Conservation (phyloP, 2,329 filamentous ascomycete species). For the Aspergillus texensis region DNA sequence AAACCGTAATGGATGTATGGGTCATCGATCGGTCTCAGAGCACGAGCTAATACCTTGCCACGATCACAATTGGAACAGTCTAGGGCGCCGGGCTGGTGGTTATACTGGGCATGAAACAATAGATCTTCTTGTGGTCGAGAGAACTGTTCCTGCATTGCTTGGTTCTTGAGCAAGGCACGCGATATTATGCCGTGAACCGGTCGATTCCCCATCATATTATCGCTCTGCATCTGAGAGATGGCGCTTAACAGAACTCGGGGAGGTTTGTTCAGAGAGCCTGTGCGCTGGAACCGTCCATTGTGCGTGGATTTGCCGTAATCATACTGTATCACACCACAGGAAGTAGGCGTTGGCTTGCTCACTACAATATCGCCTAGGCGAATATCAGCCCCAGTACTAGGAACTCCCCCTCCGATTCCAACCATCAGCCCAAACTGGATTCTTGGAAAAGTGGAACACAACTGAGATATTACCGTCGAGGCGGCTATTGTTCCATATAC, state of each 20-base stretch:
- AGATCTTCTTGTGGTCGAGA: conserved; percentile 16
- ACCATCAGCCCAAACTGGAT: conserved; percentile 31
- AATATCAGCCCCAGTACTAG: background rate
- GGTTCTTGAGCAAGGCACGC: background rate
- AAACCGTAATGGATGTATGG: conserved; percentile 26
- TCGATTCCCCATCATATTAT: background rate
- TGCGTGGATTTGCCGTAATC: conserved; percentile 22
- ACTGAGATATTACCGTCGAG: conserved; percentile 4
- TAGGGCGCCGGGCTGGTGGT: conserved; percentile 3
- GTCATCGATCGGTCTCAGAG: conserved; percentile 10
- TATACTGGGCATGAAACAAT: conserved; percentile 15
- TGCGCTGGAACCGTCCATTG: conserved; percentile 23
- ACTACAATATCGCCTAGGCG: background rate
- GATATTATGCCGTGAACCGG: background rate
- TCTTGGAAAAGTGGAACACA: conserved; percentile 26
- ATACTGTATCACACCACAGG: background rate
- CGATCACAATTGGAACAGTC: conserved; percentile 21
- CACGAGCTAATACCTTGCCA: conserved; percentile 16
- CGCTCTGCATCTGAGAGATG: conserved; percentile 12
- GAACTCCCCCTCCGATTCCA: conserved; percentile 31
- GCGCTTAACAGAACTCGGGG: conserved; percentile 19
- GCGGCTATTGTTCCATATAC: conserved; percentile 26
- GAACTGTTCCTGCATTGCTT: conserved; percentile 9
- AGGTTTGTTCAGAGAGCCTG: conserved; percentile 21
- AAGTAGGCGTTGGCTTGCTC: background rate